Percentiles rank a stretch among this genome's conserved stretches.
phyloP scores from a whole-genome alignment of 2,329 filamentous ascomycete species.

The Torrubiella hemipterigena region DNA sequence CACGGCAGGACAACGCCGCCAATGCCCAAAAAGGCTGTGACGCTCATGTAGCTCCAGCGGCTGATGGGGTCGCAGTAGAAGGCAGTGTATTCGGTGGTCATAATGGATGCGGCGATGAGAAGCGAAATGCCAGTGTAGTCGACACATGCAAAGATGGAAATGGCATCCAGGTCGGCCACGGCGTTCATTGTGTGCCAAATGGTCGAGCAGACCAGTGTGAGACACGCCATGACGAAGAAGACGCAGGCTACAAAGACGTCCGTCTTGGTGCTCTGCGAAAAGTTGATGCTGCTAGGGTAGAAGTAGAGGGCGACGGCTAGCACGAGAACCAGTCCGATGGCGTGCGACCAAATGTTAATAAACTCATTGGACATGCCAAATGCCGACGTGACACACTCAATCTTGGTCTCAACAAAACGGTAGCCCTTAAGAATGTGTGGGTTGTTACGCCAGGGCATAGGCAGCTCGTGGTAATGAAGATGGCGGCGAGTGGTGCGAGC shows the following conservation, averaged over 20 bases:
- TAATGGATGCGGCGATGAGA: conserved; percentile 88
- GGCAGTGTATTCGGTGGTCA: conserved; percentile 96
- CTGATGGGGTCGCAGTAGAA: conserved; percentile 94
- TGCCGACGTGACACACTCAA: conserved; percentile 75
- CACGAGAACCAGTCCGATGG: conserved; percentile 78
- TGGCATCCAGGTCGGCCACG: conserved; percentile 76
- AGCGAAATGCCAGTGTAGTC: conserved; percentile 97
- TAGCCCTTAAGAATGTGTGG: conserved; percentile 87
- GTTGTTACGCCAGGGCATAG: conserved; percentile 87
- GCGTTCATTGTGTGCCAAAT: conserved; percentile 99
- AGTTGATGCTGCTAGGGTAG: conserved; percentile 81
- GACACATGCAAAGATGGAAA: conserved; percentile 93
- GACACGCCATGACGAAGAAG: conserved; percentile 93
- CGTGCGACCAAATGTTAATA: conserved; percentile 97
- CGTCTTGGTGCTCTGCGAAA: conserved; percentile 71
- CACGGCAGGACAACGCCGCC: conserved; percentile 87
- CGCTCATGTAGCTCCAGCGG: conserved; percentile 73
- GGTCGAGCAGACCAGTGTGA: conserved; percentile 88
- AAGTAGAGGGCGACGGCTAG: conserved; percentile 88
- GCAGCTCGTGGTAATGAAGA: conserved; percentile 81
- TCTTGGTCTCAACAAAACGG: conserved; percentile 83
- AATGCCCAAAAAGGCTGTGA: conserved; percentile 70
- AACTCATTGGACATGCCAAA: conserved; percentile 84
- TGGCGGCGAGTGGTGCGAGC: conserved; percentile 66
- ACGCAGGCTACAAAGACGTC: conserved; percentile 85